phyloP scores from a whole-genome alignment of 2,329 filamentous ascomycete species.

The Talaromyces marneffei region DNA sequence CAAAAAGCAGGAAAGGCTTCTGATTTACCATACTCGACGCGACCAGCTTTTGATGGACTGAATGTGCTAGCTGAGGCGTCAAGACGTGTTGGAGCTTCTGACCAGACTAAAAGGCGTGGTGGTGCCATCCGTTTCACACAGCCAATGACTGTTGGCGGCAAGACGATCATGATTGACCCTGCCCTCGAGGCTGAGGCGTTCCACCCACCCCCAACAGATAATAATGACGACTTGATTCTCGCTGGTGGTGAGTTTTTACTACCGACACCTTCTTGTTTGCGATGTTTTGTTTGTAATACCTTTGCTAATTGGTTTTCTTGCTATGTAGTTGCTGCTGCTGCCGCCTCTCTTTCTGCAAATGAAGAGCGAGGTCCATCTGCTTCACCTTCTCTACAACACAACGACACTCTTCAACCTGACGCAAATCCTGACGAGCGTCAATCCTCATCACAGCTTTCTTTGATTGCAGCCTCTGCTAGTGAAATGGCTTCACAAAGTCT shows the following conservation, averaged over 20 bases:
- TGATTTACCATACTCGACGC: conserved; percentile 42
- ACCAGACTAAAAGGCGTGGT: conserved; percentile 39
- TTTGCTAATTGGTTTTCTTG: background rate
- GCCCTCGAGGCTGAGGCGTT: conserved; percentile 38
- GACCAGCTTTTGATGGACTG: conserved; percentile 68
- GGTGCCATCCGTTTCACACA: conserved; percentile 34
- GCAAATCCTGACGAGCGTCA: conserved; percentile 27
- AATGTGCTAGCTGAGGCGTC: conserved; percentile 87
- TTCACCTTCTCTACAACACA: conserved; percentile 30
- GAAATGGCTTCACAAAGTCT: conserved; percentile 40
- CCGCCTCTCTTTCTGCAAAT: conserved; percentile 28
- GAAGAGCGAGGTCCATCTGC: conserved; percentile 29
- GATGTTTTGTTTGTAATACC: background rate
- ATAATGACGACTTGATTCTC: conserved; percentile 24
- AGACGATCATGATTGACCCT: conserved; percentile 39
- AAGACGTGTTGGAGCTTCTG: conserved; percentile 60
- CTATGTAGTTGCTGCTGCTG: conserved; percentile 19
- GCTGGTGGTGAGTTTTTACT: conserved; percentile 11
- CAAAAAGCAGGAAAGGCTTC: conserved; percentile 32
- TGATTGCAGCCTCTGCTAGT: conserved; percentile 43
- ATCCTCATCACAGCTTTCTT: conserved; percentile 38
- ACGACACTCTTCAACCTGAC: conserved; percentile 30
- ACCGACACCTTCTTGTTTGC: background rate
- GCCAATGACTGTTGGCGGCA: conserved; percentile 36
- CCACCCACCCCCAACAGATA: conserved; percentile 29